These are phyloP conservation scores for Codiaeum variegatum DNA, from an alignment of 441 rosid species.

Conservation along the genomic window DNA sequence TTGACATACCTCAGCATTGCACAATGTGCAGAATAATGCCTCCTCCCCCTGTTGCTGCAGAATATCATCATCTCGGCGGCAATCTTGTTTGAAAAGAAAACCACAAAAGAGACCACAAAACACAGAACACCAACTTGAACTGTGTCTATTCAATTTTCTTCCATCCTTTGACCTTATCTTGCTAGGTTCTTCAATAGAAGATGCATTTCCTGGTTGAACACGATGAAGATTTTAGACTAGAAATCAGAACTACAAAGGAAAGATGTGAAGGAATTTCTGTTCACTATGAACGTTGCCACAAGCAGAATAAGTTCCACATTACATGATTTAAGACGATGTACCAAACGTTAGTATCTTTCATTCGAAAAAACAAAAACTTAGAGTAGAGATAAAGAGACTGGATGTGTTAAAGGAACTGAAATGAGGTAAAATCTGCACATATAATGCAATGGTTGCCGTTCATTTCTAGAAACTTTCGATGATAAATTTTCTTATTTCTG, in stretches of 20 bases:
- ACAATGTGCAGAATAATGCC: slow-evolving; percentile 79
- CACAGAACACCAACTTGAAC: slow-evolving; percentile 45
- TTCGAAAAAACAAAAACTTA: neutral
- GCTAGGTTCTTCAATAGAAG: slow-evolving; percentile 51
- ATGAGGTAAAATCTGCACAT: neutral
- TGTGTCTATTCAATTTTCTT: slow-evolving; percentile 35
- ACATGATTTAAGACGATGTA: slow-evolving; percentile 1
- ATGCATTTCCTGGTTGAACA: slow-evolving; percentile 45
- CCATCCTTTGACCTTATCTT: slow-evolving; percentile 38
- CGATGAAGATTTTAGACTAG: slow-evolving; percentile 13
- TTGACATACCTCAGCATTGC: slow-evolving; percentile 74
- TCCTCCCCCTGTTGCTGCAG: slow-evolving; percentile 53
- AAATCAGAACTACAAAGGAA: slow-evolving; percentile 9
- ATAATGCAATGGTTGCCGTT: neutral
- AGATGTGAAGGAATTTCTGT: slow-evolving; percentile 10
- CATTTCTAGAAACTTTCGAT: neutral
- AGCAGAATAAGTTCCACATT: neutral
- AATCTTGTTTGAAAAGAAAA: slow-evolving; percentile 60
- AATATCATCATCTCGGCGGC: slow-evolving; percentile 57
- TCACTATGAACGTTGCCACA: neutral
- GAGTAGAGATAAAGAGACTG: neutral
- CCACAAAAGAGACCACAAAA: slow-evolving; percentile 60
- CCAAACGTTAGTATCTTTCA: neutral
- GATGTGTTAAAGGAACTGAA: neutral
- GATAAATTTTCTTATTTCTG: neutral